Evolutionary conservation across 441 rosid genomes (phyloP).

Genomic region (Pelargonium citronellum): DNA sequence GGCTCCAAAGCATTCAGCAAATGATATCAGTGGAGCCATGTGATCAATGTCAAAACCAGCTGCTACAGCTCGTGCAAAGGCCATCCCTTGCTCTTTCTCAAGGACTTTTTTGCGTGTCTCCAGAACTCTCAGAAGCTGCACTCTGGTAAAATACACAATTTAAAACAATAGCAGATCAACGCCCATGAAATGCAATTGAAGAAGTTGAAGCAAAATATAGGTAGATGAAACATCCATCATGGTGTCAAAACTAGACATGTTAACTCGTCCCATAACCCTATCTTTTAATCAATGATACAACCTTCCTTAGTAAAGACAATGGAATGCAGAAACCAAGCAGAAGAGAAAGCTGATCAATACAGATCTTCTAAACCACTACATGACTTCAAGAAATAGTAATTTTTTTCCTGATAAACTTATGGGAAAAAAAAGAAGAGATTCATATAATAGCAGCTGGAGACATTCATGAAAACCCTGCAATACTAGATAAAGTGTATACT

Average conservation of each 20-base stretch:
- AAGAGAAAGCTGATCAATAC: neutral
- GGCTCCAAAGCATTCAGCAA: conserved; percentile 86
- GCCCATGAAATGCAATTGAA: neutral
- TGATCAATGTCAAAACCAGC: conserved; percentile 87
- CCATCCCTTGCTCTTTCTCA: conserved; percentile 99
- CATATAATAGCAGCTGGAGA: conserved; percentile 6
- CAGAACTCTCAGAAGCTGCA: conserved; percentile 79
- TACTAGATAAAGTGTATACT: neutral
- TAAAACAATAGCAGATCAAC: conserved; percentile 1
- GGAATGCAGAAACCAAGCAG: neutral
- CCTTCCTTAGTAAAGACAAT: neutral
- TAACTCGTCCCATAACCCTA: neutral
- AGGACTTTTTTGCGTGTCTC: conserved; percentile 74
- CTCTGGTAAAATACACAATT: conserved; percentile 35
- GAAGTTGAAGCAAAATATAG: neutral
- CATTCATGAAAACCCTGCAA: conserved; percentile 10
- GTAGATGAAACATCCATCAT: neutral
- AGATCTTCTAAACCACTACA: neutral
- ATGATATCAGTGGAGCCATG: conserved; percentile 62
- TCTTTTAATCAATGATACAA: neutral
- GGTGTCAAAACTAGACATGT: neutral
- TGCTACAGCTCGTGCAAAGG: conserved; percentile 97
- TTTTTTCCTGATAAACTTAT: neutral
- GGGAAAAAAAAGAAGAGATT: neutral
- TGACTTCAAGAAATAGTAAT: neutral